Conservation (phyloP, 2,329 filamentous ascomycete species). For the Leptographium wingfieldii region DNA sequence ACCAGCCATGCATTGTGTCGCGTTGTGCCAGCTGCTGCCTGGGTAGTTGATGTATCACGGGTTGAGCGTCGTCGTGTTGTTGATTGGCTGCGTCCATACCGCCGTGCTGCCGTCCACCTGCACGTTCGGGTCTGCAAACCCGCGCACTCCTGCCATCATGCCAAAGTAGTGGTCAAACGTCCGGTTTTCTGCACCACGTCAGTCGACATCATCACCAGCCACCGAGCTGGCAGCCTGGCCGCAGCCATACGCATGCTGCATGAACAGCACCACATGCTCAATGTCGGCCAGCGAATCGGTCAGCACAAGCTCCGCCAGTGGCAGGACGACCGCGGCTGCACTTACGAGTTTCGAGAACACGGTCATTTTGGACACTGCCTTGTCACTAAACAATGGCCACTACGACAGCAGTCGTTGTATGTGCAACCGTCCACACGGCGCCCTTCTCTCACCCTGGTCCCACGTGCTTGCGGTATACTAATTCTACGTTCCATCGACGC, state of each 20-base stretch:
- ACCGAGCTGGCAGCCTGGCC: not conserved
- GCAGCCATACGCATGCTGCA: conserved; percentile 27
- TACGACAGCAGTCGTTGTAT: too few relatives aligned
- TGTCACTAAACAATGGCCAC: too few relatives aligned
- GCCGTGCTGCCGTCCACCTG: conserved; percentile 25
- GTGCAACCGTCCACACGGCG: too few relatives aligned
- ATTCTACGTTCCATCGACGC: not conserved
- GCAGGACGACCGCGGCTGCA: not conserved
- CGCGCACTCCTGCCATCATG: conserved; percentile 42
- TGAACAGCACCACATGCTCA: conserved; percentile 44
- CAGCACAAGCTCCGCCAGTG: conserved; percentile 1
- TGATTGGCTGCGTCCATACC: conserved; percentile 1
- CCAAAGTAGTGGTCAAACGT: conserved; percentile 32
- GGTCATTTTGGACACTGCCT: not conserved
- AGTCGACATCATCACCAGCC: not conserved
- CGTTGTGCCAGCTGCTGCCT: conserved; percentile 32
- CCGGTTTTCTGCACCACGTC: not conserved
- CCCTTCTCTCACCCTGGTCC: not conserved
- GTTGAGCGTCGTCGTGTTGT: conserved; percentile 19
- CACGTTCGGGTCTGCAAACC: conserved; percentile 43
- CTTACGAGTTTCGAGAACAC: conserved; percentile 1
- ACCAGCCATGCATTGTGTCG: conserved; percentile 40
- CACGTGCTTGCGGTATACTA: not conserved
- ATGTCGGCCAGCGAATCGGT: conserved; percentile 24
- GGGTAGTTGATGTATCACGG: conserved; percentile 44